phyloP scores from a whole-genome alignment of 2,329 filamentous ascomycete genomes.

The Lojkania enalia region DNA sequence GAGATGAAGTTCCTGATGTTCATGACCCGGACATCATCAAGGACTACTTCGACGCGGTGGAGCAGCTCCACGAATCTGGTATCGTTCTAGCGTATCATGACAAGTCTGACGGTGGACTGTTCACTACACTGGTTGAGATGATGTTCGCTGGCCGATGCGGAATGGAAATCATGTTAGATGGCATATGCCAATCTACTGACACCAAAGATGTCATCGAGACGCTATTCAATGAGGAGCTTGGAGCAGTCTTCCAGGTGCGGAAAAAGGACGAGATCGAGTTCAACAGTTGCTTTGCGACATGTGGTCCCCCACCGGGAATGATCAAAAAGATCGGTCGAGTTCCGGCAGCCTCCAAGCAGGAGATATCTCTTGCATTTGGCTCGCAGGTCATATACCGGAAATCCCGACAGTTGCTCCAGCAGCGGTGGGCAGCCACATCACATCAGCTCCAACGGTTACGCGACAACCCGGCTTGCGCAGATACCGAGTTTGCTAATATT shows the following conservation, averaged over 20 bases:
- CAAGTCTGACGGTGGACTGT: conserved; percentile 86
- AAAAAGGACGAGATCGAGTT: conserved; percentile 83
- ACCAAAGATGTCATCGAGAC: conserved; percentile 70
- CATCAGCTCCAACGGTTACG: conserved; percentile 88
- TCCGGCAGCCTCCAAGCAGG: conserved; percentile 69
- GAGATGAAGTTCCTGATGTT: conserved; percentile 83
- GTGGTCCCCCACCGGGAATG: conserved; percentile 77
- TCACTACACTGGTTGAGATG: conserved; percentile 94
- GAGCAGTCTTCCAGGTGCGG: conserved; percentile 92
- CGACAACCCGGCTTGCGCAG: conserved; percentile 85
- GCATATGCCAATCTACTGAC: conserved; percentile 63
- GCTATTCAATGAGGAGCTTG: conserved; percentile 95
- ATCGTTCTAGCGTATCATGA: conserved; percentile 94
- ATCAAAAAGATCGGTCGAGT: conserved; percentile 84
- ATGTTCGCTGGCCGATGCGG: conserved; percentile 96
- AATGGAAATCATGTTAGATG: conserved; percentile 81
- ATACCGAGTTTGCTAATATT: conserved; percentile 78
- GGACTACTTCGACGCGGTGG: conserved; percentile 89
- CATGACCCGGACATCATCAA: conserved; percentile 78
- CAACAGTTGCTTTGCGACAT: conserved; percentile 87
- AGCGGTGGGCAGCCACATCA: conserved; percentile 86
- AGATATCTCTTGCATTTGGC: conserved; percentile 74
- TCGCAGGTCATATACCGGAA: conserved; percentile 70
- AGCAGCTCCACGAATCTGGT: conserved; percentile 65
- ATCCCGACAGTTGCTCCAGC: conserved; percentile 73